Conservation (phyloP, 2,329 filamentous ascomycete species). For the Stylonectria norvegica region DNA sequence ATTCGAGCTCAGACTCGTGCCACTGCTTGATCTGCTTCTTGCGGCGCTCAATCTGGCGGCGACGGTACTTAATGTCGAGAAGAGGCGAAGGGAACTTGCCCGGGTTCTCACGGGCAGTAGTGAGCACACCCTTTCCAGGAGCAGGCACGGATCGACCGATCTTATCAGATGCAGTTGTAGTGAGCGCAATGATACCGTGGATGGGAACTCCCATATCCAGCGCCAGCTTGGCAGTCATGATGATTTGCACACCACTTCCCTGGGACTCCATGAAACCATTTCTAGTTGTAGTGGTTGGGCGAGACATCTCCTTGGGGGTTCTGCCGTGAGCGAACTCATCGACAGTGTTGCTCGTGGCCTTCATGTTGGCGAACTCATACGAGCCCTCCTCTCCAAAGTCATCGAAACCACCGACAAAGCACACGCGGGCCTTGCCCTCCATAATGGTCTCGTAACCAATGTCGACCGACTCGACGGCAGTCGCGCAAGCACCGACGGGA, state of each 20-base stretch:
- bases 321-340: constrained; percentile 95
- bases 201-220: constrained; percentile 99
- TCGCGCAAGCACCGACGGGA: constrained; percentile 94
- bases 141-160: constrained; percentile 96
- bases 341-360: constrained; percentile 95
- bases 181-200: constrained; percentile 89
- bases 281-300: constrained; percentile 92
- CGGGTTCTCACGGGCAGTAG: constrained; percentile 84
- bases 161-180: constrained; percentile 96
- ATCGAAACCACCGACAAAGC: constrained; percentile 97
- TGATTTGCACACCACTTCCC: constrained; percentile 95
- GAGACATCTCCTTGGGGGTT: constrained; percentile 95
- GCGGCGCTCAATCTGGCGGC: constrained; percentile 88
- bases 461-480: constrained; percentile 93
- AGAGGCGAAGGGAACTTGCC: constrained; percentile 94
- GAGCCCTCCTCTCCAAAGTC: constrained; percentile 99
- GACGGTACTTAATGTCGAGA: constrained; percentile 95
- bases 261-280: constrained; percentile 99
- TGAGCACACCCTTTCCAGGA: constrained; percentile 94
- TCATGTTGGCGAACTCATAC: constrained; percentile 99
- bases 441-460: constrained; percentile 98
- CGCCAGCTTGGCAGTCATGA: constrained; percentile 95
- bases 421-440: constrained; percentile 95
- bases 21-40: constrained; percentile 93
- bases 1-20: constrained; percentile 93